Conservation (phyloP, 164 flowering plant species). For the Dillenia turbinata region DNA sequence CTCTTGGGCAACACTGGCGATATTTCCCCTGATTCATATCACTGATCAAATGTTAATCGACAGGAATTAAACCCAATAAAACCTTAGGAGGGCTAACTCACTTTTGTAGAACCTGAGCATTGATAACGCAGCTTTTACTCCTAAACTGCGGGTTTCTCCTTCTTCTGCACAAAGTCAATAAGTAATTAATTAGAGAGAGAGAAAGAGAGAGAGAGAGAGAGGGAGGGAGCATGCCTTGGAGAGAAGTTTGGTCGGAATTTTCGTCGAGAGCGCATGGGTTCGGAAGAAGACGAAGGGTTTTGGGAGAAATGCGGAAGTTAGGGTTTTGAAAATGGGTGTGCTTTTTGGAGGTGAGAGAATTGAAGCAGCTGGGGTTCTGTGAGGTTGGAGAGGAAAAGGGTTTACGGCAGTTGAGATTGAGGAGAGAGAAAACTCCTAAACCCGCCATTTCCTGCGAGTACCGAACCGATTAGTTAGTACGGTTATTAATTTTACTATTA, state of each 20-base stretch:
- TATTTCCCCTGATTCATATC: slow-evolving; percentile 60
- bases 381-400: slow-evolving; percentile 1
- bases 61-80: not conserved
- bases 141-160: slow-evolving; percentile 39
- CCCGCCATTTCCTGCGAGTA: slow-evolving; percentile 19
- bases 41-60: too few relatives aligned
- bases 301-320: not conserved
- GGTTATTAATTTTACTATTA: too few relatives aligned
- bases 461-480: too few relatives aligned
- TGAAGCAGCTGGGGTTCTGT: slow-evolving; percentile 9
- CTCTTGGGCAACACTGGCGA: slow-evolving; percentile 87
- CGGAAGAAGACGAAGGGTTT: not conserved
- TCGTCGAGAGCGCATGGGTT: not conserved
- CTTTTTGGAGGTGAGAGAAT: not conserved
- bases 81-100: slow-evolving; percentile 23
- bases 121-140: slow-evolving; percentile 83
- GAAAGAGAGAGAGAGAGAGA: not conserved
- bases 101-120: slow-evolving; percentile 86
- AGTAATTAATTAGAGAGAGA: not conserved
- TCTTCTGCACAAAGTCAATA: slow-evolving; percentile 23
- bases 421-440: not conserved
- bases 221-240: slow-evolving; percentile 16
- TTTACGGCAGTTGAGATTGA: slow-evolving; percentile 12
- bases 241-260: slow-evolving; percentile 16
- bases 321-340: slow-evolving; percentile 9